Evolutionary conservation across 805 yeast genomes (phyloP), one percentile per base, ranked within the genome.

Genomic region (Helenozyma baotianmanensis): DNA sequence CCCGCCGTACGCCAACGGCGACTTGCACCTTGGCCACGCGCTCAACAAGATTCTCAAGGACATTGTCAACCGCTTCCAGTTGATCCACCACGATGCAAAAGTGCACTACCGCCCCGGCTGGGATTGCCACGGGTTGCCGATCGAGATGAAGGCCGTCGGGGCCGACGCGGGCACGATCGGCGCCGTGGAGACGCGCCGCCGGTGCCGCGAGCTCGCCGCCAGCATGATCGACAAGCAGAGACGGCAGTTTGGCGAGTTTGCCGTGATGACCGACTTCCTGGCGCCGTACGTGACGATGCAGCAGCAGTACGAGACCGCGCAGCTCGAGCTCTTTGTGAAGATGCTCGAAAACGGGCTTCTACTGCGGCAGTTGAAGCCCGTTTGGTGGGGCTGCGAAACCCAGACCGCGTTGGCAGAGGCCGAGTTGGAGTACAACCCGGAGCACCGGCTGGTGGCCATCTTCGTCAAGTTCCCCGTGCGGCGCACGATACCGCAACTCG

Each of bases 81-180:
- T 89, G 16, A 54, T 80, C 14, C 42, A 53, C 36, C 57, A 67
- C 23, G 84, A 87, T 11, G 70, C 77, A 39, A 68, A 70, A 30
- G 77, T 92, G 3, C 68, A 72, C 32, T 92, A 85, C 50, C 70
- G 71, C 25, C 96, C 97, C 0, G 99, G 99, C 1, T 92, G 98
- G 97, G 99, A 92, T 56, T 92, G 98, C 53, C 99, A 92, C 62
- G 99, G 99, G 0, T 64, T 92, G 23, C 99, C 99, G 1, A 92
- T 92, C 42, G 99, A 92, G 57, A 67, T 86, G 53, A 89, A 88
- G 48, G 95, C 95, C 0, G 57, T 86, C 14, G 56, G 50, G 27
- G 35, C 72, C 57, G 46, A 72, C 40, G 45, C 35, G 33, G 53
- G 29, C 47, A 47, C 30, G 33, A 54, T 70, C 14, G 63, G 74